Evolutionary conservation across 805 yeast genomes (phyloP).

Genomic region (Starmerella gropengiesseri): DNA sequence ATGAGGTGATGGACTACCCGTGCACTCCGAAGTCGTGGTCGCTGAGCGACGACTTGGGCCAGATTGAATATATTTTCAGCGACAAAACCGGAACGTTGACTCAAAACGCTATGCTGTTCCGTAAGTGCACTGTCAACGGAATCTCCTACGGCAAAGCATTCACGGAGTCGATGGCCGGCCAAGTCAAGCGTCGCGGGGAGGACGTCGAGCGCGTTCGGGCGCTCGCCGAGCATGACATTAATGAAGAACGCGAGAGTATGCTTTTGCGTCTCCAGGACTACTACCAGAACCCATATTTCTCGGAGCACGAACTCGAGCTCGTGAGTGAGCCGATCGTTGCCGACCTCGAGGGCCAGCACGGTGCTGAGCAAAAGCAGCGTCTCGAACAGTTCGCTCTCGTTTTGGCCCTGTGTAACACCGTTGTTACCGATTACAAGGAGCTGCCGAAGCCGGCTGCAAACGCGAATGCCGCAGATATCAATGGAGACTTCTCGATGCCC

Average conservation of each 20-base stretch:
- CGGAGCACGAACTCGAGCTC: constrained; percentile 30
- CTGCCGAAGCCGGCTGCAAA: background rate
- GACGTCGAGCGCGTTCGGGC: constrained; percentile 43
- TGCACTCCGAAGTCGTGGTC: constrained; percentile 77
- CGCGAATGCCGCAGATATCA: constrained; percentile 3
- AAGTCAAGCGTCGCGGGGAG: constrained; percentile 43
- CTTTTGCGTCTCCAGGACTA: constrained; percentile 31
- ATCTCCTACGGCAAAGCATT: constrained; percentile 61
- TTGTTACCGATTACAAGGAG: constrained; percentile 43
- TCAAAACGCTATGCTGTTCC: constrained; percentile 74
- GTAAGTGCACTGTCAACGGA: constrained; percentile 61
- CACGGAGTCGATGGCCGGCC: constrained; percentile 68
- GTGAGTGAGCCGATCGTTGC: constrained; percentile 46
- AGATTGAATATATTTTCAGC: constrained; percentile 68
- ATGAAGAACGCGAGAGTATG: constrained; percentile 40
- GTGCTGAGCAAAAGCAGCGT: constrained; percentile 36
- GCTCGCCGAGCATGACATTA: constrained; percentile 35
- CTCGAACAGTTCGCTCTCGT: constrained; percentile 53
- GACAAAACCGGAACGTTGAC: constrained; percentile 80
- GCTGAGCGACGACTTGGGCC: constrained; percentile 75
- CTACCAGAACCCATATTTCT: constrained; percentile 39
- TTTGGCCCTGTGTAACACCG: constrained; percentile 66
- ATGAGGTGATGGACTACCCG: constrained; percentile 57
- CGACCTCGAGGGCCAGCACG: constrained; percentile 39
- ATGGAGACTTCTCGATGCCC: constrained; percentile 3